Conservation (phyloP, 2,329 filamentous ascomycete genomes). For the Fusarium sambucinum region DNA sequence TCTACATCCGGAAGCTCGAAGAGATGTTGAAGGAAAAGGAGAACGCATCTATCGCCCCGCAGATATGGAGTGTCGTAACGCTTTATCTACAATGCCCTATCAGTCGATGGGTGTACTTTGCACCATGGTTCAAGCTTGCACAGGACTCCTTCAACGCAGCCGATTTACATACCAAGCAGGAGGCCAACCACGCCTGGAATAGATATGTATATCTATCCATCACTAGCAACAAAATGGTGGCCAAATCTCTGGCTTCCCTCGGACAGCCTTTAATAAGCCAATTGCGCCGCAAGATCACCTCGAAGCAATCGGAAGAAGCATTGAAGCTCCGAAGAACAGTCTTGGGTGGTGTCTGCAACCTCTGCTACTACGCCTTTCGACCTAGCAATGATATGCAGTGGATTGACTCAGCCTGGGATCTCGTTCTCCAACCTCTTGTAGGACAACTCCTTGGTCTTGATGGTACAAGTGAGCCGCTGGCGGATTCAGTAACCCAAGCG, state of each 20-base stretch:
- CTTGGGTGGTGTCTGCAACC: constrained; percentile 79
- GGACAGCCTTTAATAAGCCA: constrained; percentile 76
- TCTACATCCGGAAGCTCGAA: constrained; percentile 74
- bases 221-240: constrained; percentile 69
- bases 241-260: constrained; percentile 58
- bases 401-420: constrained; percentile 82
- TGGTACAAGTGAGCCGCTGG: constrained; percentile 54
- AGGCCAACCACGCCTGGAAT: constrained; percentile 89
- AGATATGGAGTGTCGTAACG: constrained; percentile 88
- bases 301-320: constrained; percentile 66
- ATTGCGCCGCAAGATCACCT: constrained; percentile 72
- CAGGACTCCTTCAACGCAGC: constrained; percentile 86
- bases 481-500: constrained; percentile 68
- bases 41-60: constrained; percentile 72
- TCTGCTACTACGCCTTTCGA: constrained; percentile 85
- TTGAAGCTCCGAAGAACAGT: constrained; percentile 64
- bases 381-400: constrained; percentile 75
- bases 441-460: constrained; percentile 63
- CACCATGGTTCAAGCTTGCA: constrained; percentile 80
- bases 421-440: constrained; percentile 75
- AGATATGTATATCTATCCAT: constrained; percentile 82
- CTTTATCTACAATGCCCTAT: constrained; percentile 77
- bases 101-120: constrained; percentile 79
- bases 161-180: constrained; percentile 75
- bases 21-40: constrained; percentile 74